Conservation (phyloP, 176 grass and related monocot genomes). For the Carex kokanica region DNA sequence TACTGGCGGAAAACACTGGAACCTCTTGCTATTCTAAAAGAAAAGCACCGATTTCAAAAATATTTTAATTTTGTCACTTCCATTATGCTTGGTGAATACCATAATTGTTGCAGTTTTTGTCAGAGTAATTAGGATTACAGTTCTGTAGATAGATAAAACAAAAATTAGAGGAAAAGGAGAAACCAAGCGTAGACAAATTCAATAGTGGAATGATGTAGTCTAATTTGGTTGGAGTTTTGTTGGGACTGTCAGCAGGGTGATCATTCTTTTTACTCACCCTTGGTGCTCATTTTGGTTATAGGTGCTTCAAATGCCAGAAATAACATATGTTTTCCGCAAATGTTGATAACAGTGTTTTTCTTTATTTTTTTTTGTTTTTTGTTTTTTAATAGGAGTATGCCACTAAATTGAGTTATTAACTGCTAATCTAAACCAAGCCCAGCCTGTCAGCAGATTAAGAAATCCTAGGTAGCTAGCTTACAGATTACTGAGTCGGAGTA, state of each 20-base stretch:
- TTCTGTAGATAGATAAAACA: not conserved
- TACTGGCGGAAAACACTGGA: not conserved
- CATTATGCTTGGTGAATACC: not conserved
- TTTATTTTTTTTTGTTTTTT: not conserved
- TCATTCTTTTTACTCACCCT: not conserved
- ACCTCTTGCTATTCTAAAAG: not conserved
- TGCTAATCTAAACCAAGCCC: not conserved
- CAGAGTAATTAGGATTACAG: not conserved
- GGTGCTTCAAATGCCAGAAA: not conserved
- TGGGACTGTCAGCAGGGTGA: not conserved
- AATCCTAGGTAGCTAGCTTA: not conserved
- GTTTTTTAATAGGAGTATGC: not conserved
- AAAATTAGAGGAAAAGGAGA: not conserved
- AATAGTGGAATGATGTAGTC: not conserved
- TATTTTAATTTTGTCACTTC: not conserved
- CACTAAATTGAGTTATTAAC: not conserved
- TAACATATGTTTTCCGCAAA: not conserved
- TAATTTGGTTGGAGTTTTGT: not conserved
- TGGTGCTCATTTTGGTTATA: not conserved
- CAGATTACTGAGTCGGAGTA: not conserved
- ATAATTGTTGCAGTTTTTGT: not conserved
- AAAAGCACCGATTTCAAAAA: not conserved
- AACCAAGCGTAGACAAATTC: not conserved
- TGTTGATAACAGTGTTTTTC: conserved; percentile 9
- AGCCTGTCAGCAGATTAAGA: not conserved